Base-by-base conservation (phyloP, 2,329 filamentous ascomycete genomes). In the Byssochlamys sp. region DNA sequence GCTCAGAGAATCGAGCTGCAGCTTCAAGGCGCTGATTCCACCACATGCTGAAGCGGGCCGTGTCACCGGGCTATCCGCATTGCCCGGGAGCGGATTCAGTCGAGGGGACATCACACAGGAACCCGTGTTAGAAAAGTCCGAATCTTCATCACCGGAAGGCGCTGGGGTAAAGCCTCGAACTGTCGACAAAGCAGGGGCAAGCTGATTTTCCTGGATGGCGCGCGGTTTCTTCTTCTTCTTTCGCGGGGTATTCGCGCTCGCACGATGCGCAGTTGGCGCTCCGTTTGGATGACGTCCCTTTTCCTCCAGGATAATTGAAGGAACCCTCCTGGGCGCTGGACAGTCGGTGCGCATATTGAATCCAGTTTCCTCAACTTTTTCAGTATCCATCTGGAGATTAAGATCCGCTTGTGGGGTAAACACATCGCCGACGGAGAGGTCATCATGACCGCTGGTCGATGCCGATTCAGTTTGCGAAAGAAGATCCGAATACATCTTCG, bases 11-110 rank as follows among this genome's bases (percentile, higher is more conserved):
- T 96, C 91, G 58, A 96, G 80, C 68, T 94, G 87, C 70, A 87
- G 80, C 69, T 90, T 90, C 67, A 96, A 77, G 65, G 87, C 88
- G 67, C 89, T 89, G 65, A 96, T 91, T 53, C 90, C 91, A 59
- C 87, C 86, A 50, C 71, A 71, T 1, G 77, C 71, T 26, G 78
- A 80, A 0, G 39, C 19, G n/a, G 82, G 78, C 59, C 80, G 74
- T 35, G 80, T 69, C 26, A 75, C 72, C n/a, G 78, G 77, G 59
- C 78, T 81, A 61, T 73, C 77, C 6, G 63, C 62, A 55, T 66
- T 66, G 27, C 65, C 68, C 5, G 65, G 64, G 52, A 68, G 61
- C 11, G 62, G 57, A 26, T 62, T 65, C 19, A 70, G 59, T 57
- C 65, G 67, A 19, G 70, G 67, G 55, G 69, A 72, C 48, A 67